Evolutionary conservation across 2,329 filamentous ascomycete species (phyloP).

Genomic region (Colletotrichum echinochloae): DNA sequence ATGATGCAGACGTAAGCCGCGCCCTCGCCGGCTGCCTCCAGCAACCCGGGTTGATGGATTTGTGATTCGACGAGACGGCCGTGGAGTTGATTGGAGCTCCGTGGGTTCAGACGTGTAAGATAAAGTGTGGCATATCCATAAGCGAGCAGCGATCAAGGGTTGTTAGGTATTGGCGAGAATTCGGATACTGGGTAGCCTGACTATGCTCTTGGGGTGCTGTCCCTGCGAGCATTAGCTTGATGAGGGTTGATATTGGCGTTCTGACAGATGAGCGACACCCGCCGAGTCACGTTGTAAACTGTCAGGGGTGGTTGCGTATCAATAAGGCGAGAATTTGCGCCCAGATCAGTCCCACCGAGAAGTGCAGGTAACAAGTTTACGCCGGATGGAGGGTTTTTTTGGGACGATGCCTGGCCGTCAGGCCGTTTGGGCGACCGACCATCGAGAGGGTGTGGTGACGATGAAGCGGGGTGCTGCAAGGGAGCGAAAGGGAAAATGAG

Average conservation of each 20-base stretch:
- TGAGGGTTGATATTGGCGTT: slow-evolving; percentile 14
- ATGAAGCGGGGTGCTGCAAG: slow-evolving; percentile 30
- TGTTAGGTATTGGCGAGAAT: not conserved
- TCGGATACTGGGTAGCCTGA: slow-evolving; percentile 4
- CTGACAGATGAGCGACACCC: slow-evolving; percentile 14
- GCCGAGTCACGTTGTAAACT: slow-evolving; percentile 4
- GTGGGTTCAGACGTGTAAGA: slow-evolving; percentile 13
- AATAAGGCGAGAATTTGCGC: slow-evolving; percentile 11
- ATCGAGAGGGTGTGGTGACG: slow-evolving; percentile 32
- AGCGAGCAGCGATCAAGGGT: slow-evolving; percentile 32
- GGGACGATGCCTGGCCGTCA: slow-evolving; percentile 6
- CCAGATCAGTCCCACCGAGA: slow-evolving; percentile 9
- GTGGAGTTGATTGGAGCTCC: slow-evolving; percentile 29
- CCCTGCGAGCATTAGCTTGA: slow-evolving; percentile 32
- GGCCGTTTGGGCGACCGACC: slow-evolving; percentile 15
- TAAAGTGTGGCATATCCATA: slow-evolving; percentile 15
- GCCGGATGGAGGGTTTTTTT: slow-evolving; percentile 29
- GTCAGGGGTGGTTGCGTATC: slow-evolving; percentile 17
- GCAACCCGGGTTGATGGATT: slow-evolving; percentile 8
- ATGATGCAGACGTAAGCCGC: slow-evolving; percentile 10
- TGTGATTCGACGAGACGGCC: slow-evolving; percentile 33
- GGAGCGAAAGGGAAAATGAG: slow-evolving; percentile 23
- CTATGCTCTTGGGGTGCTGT: slow-evolving; percentile 10
- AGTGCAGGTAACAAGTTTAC: slow-evolving; percentile 8
- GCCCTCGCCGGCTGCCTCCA: slow-evolving; percentile 28